Conservation (phyloP, 768 basidiomycete genomes). For the Brasilioporus rufonigricans region DNA sequence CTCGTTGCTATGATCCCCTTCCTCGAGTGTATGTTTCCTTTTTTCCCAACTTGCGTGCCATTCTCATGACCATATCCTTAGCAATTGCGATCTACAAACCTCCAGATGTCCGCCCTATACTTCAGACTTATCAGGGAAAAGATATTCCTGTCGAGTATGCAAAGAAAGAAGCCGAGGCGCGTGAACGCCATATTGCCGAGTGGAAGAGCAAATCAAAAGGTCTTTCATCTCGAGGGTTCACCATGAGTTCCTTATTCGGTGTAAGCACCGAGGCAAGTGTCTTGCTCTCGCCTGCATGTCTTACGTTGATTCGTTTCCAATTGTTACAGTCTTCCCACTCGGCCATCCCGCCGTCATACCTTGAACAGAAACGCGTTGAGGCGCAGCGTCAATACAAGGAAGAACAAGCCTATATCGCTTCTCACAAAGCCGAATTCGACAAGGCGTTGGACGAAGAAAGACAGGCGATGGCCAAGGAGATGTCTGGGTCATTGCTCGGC, state of each 20-base stretch:
- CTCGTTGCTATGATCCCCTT: conserved; percentile 83
- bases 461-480: conserved; percentile 46
- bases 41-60: not conserved
- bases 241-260: conserved; percentile 46
- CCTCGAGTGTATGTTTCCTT: conserved; percentile 71
- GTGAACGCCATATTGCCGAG: conserved; percentile 72
- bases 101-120: conserved; percentile 81
- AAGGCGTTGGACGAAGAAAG: conserved; percentile 49
- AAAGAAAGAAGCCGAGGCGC: conserved; percentile 81
- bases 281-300: not conserved
- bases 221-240: conserved; percentile 39
- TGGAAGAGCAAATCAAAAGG: conserved; percentile 59
- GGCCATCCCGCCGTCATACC: conserved; percentile 45
- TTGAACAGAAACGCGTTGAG: conserved; percentile 49
- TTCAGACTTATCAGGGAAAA: conserved; percentile 83
- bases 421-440: conserved; percentile 52
- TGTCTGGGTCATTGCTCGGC: conserved; percentile 41
- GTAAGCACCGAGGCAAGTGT: conserved; percentile 29
- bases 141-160: conserved; percentile 88
- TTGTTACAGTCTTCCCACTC: conserved; percentile 23
- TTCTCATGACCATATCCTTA: conserved; percentile 27
- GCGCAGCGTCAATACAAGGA: conserved; percentile 51
- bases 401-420: conserved; percentile 50
- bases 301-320: not conserved
- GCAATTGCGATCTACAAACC: conserved; percentile 93